Conservation (phyloP, 352 stramenopile species). For the Globisporangium nunn region DNA sequence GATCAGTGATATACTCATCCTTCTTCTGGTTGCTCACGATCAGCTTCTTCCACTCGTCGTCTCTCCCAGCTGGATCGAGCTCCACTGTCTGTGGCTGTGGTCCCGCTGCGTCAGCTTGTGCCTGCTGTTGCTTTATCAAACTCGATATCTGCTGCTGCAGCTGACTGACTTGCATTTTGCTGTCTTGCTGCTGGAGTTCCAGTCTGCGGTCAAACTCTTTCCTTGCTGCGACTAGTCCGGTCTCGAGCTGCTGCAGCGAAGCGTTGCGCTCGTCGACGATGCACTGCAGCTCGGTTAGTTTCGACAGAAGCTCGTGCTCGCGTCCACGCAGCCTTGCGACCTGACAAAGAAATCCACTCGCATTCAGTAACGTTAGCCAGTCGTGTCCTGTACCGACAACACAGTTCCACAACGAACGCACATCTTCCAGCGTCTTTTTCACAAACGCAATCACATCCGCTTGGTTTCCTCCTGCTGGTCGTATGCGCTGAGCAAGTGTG, state of each 20-base stretch:
- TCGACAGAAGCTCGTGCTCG: constrained; percentile 29
- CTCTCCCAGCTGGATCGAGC: constrained; percentile 31
- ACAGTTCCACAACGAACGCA: constrained; percentile 11
- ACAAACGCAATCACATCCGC: constrained; percentile 19
- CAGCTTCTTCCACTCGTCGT: constrained; percentile 66
- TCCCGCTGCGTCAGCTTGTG: constrained; percentile 11
- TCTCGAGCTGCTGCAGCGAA: constrained; percentile 50
- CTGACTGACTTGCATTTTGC: constrained; percentile 14
- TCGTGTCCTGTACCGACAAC: too few relatives aligned
- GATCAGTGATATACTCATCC: constrained; percentile 74
- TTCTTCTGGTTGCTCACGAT: constrained; percentile 70
- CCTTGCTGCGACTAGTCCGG: constrained; percentile 43
- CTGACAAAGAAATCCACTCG: background rate
- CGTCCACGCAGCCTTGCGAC: constrained; percentile 28
- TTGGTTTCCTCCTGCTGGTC: background rate
- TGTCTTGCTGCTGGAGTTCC: constrained; percentile 45
- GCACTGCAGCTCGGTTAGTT: constrained; percentile 29
- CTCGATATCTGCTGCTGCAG: constrained; percentile 39
- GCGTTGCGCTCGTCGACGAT: constrained; percentile 44
- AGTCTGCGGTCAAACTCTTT: constrained; percentile 69
- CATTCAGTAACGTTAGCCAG: background rate
- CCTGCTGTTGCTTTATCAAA: constrained; percentile 15
- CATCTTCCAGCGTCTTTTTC: constrained; percentile 46
- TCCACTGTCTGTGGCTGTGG: constrained; percentile 14
- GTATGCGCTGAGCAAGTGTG: constrained; percentile 25